Evolutionary conservation across 2,329 filamentous ascomycete species (phyloP).

Genomic region (Fusarium miscanthi): DNA sequence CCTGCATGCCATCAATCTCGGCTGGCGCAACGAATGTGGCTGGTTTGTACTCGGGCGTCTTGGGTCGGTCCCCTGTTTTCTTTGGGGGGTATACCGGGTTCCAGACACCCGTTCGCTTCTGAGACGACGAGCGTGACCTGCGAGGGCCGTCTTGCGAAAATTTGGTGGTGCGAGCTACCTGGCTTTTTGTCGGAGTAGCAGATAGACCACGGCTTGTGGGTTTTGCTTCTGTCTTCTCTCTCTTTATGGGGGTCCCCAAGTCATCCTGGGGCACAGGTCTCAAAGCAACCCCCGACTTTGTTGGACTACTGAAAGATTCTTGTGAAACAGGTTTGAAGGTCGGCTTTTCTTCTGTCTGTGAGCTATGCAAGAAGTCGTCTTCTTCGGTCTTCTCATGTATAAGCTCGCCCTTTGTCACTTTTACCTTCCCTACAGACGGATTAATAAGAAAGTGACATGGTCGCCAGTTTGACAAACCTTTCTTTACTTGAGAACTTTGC

Average conservation of each 20-base stretch:
- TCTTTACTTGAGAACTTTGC: conserved; percentile 39
- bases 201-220: conserved; percentile 11
- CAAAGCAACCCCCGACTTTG: conserved; percentile 8
- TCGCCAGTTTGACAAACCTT: conserved; percentile 24
- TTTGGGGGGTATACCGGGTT: background rate
- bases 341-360: conserved; percentile 11
- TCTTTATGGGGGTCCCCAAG: conserved; percentile 26
- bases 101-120: conserved; percentile 6
- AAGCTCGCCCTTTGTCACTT: background rate
- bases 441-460: conserved; percentile 1
- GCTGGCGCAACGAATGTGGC: conserved; percentile 20
- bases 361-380: conserved; percentile 2
- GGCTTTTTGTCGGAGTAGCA: conserved; percentile 28
- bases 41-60: conserved; percentile 4
- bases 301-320: conserved; percentile 31
- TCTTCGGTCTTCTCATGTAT: background rate
- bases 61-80: background rate
- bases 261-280: conserved; percentile 12
- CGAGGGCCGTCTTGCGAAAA: conserved; percentile 17
- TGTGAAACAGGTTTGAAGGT: conserved; percentile 18
- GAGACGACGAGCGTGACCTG: conserved; percentile 6
- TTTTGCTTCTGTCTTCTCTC: background rate
- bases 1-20: conserved; percentile 13
- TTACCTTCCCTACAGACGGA: conserved; percentile 2
- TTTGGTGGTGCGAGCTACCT: background rate